Percentiles rank a stretch among this genome's conserved stretches.
Conservation (phyloP, 768 basidiomycete species). For the Leccinellum albellum region DNA sequence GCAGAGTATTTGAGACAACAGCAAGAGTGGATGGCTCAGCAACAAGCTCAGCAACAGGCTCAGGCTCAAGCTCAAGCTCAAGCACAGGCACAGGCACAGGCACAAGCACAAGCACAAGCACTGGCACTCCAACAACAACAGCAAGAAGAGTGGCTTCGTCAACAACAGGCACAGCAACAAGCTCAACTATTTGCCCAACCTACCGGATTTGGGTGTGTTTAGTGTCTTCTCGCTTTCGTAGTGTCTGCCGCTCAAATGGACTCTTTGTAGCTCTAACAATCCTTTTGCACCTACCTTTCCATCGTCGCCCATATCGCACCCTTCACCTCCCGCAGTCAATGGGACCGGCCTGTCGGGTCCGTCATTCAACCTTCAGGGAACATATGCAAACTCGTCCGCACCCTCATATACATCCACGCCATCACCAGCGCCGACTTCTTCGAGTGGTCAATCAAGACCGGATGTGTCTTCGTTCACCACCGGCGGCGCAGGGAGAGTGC, state of each 20-base stretch:
- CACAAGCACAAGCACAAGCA: slow-evolving; percentile 31
- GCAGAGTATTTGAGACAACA: slow-evolving; percentile 47
- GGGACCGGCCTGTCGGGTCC: slow-evolving; percentile 33
- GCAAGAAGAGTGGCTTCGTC: slow-evolving; percentile 58
- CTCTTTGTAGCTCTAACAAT: slow-evolving; percentile 79
- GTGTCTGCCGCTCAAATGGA: slow-evolving; percentile 19
- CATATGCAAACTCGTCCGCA: slow-evolving; percentile 48
- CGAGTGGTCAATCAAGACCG: slow-evolving; percentile 35
- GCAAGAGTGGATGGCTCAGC: slow-evolving; percentile 72
- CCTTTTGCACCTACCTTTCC: slow-evolving; percentile 68
- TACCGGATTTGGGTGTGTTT: slow-evolving; percentile 70
- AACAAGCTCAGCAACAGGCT: slow-evolving; percentile 42
- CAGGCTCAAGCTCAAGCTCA: slow-evolving; percentile 25
- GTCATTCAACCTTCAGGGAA: slow-evolving; percentile 67
- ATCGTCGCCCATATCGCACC: slow-evolving; percentile 30
- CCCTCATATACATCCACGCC: slow-evolving; percentile 35
- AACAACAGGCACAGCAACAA: slow-evolving; percentile 50
- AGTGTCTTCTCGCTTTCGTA: background rate
- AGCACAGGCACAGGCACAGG: slow-evolving; percentile 7
- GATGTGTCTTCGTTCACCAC: slow-evolving; percentile 21
- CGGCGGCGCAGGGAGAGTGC: slow-evolving; percentile 17
- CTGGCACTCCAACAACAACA: slow-evolving; percentile 43
- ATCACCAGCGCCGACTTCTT: slow-evolving; percentile 40
- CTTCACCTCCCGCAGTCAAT: slow-evolving; percentile 34
- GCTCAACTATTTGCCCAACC: slow-evolving; percentile 49